phyloP scores from a whole-genome alignment of 495 filamentous ascomycete species.

The Ramalina intermedia region DNA sequence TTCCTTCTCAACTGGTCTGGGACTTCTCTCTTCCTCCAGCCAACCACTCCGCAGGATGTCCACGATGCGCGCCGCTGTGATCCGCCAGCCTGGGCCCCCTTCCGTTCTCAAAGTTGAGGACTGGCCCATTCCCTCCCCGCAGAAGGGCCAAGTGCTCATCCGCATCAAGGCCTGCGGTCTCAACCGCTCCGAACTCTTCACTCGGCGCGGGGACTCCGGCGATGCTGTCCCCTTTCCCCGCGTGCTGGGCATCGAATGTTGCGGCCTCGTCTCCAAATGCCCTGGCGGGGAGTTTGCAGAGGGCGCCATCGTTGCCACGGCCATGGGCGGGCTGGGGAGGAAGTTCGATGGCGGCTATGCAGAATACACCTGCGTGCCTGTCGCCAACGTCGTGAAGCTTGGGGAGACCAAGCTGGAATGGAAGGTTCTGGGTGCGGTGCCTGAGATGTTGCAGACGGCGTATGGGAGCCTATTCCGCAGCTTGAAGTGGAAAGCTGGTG shows the following conservation, averaged over 20 bases:
- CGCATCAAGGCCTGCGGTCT: constrained; percentile 36
- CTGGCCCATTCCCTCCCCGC: constrained; percentile 24
- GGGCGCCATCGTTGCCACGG: constrained; percentile 32
- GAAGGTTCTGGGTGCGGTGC: constrained; percentile 33
- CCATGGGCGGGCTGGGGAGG: constrained; percentile 39
- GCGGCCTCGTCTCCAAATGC: constrained; percentile 28
- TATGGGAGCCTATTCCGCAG: constrained; percentile 29
- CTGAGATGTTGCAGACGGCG: constrained; percentile 43
- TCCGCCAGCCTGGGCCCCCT: constrained; percentile 23
- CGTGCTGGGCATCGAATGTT: constrained; percentile 37
- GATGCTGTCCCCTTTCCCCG: constrained; percentile 31
- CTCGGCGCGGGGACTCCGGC: constrained; percentile 32
- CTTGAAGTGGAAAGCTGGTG: constrained; percentile 26
- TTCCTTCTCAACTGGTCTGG: too few relatives aligned
- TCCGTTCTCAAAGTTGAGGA: constrained; percentile 25
- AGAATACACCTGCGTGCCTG: constrained; percentile 35
- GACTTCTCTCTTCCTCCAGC: too few relatives aligned
- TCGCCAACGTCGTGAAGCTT: constrained; percentile 28
- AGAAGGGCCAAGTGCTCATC: constrained; percentile 31
- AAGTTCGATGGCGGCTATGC: constrained; percentile 39
- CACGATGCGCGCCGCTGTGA: constrained; percentile 29
- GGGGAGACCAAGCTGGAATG: constrained; percentile 22
- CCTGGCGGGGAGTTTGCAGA: constrained; percentile 26
- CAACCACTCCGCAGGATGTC: not conserved
- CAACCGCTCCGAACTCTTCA: constrained; percentile 43